Base-by-base conservation (phyloP, 2,329 filamentous ascomycete species). In the Aplosporella prunicola region DNA sequence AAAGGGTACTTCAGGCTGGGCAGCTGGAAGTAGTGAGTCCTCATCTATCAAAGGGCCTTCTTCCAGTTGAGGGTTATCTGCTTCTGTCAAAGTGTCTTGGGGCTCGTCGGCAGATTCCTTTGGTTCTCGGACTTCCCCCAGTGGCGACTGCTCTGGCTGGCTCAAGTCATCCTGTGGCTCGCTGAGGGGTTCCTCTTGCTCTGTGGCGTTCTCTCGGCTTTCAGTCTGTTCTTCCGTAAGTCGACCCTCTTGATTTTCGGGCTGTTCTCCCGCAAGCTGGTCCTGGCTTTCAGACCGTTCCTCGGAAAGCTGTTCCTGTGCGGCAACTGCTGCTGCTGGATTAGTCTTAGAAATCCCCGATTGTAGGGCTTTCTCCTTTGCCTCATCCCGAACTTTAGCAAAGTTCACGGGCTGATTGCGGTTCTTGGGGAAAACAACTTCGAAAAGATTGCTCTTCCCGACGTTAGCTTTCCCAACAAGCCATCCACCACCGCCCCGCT, bases 391-490 rank as follows among this genome's bases (percentile, higher is more conserved):
- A 0, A 60, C 48, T 42, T 56, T 54, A 25, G 57, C 55, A 1
- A 59, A 42, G 17, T 56, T 42, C 26, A 48, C 48, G 29, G 51
- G 53, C 16, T 52, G 64, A 50, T 39, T 57, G 48, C 51, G 58
- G 35, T 51, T 67, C 82, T 89, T 80, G 4, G 93, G 89, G 51
- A 88, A 94, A 6, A 95, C 77, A 4, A 78, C 74, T 48, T 91
- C 80, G 43, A 96, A 93, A 2, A 98, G 72, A 52, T 82, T 81
- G 50, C 89, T 96, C 62, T 98, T 98, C 16, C 91, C 93, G 2
- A 96, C 93, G 53, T 98, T 98, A 45, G 87, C 86, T 60, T 94
- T 96, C n/a, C 91, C 91, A 3, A 98, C 82, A 69, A 98, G 80
- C 89, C 91, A 98, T 11, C 83, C 80, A 11, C 80, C 91, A 4